A percentile compares a stretch with the other conserved stretches of the same genome.
Conservation (phyloP, 306 rosid genomes). For the Prosopis cineraria region DNA sequence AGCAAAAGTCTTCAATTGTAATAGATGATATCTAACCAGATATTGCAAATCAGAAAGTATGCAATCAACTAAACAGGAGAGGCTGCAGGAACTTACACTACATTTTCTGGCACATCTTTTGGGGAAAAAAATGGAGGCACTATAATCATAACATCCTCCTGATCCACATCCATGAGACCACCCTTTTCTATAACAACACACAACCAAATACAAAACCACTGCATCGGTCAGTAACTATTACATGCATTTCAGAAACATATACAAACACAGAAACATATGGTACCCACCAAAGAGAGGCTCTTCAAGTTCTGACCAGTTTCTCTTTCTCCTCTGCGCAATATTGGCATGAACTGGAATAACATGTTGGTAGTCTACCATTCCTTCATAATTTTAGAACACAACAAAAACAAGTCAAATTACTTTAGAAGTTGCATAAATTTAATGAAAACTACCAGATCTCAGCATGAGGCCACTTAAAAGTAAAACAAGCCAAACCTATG, state of each 20-base stretch:
- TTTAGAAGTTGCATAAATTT: conserved; percentile 15
- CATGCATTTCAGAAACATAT: conserved; percentile 16
- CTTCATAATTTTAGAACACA: conserved; percentile 43
- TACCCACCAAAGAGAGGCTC: conserved; percentile 62
- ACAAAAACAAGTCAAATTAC: conserved; percentile 18
- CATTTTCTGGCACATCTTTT: conserved; percentile 79
- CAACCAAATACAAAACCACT: conserved; percentile 13
- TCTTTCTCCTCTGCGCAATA: conserved; percentile 63
- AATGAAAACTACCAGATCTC: background rate
- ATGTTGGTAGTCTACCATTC: conserved; percentile 95
- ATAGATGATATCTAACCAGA: background rate
- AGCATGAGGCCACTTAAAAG: conserved; percentile 17
- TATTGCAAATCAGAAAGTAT: background rate
- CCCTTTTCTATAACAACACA: conserved; percentile 51
- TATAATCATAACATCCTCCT: conserved; percentile 77
- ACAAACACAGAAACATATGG: conserved; percentile 29
- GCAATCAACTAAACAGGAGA: conserved; percentile 27
- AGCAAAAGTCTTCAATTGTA: background rate
- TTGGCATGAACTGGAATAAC: conserved; percentile 84
- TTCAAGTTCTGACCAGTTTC: conserved; percentile 63
- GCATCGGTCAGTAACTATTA: conserved; percentile 8
- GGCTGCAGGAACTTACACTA: conserved; percentile 63
- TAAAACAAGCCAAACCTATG: conserved; percentile 25
- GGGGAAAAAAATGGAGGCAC: conserved; percentile 75
- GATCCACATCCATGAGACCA: conserved; percentile 63